Evolutionary conservation across 768 basidiomycete genomes (phyloP).

Genomic region (Pulveroboletus frians): DNA sequence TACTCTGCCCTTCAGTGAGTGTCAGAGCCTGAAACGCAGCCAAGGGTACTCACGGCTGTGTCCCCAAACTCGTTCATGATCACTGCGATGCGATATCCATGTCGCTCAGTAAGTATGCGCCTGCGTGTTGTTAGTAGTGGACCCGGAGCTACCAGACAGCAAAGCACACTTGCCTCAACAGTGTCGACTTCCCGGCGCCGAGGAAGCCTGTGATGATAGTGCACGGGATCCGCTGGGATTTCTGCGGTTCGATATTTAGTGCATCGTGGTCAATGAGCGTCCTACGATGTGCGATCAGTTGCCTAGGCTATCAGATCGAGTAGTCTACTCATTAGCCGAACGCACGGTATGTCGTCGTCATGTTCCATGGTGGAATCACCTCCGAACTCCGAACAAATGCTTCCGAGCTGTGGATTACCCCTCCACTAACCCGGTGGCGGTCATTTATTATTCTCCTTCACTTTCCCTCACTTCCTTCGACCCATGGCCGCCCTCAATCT

Average conservation of each 20-base stretch:
- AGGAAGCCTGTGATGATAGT: constrained; percentile 95
- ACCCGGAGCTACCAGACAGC: background rate
- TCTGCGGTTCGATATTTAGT: background rate
- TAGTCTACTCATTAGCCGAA: constrained; percentile 1
- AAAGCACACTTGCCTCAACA: constrained; percentile 54
- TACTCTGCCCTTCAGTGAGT: constrained; percentile 53
- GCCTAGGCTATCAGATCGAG: constrained; percentile 4
- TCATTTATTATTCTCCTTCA: background rate
- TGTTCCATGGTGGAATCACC: constrained; percentile 36
- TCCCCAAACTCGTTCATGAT: constrained; percentile 99
- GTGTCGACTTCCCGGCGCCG: constrained; percentile 90
- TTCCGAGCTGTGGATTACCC: constrained; percentile 15
- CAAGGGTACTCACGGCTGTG: constrained; percentile 60
- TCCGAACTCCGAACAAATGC: constrained; percentile 27
- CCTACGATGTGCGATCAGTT: constrained; percentile 13
- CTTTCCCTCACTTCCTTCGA: background rate
- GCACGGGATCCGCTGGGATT: constrained; percentile 59
- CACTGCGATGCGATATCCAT: constrained; percentile 95
- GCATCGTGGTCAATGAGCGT: constrained; percentile 31
- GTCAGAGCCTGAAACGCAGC: constrained; percentile 8
- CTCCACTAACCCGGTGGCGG: background rate
- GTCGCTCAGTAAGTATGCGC: constrained; percentile 86
- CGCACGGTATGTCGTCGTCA: constrained; percentile 60
- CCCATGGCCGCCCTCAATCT: constrained; percentile 22
- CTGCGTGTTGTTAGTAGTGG: constrained; percentile 30